phyloP scores from a whole-genome alignment of 2,329 filamentous ascomycete species.

The Calcarisporium arbuscula region DNA sequence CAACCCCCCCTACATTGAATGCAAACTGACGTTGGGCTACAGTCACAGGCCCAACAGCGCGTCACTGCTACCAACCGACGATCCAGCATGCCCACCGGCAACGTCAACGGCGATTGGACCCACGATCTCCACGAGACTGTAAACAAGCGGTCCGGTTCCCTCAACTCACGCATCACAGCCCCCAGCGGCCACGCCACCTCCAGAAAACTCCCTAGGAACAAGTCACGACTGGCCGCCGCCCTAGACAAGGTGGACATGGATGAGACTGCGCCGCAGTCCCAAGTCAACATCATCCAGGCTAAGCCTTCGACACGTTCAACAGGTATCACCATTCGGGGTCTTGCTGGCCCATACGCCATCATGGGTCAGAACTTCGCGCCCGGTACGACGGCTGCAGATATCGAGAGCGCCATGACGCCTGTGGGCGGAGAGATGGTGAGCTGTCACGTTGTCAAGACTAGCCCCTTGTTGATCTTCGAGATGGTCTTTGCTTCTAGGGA shows the following conservation, averaged over 20 bases:
- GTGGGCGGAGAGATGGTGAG: slow-evolving; percentile 62
- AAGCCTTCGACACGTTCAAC: slow-evolving; percentile 16
- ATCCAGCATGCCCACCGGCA: slow-evolving; percentile 36
- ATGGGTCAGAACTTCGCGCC: slow-evolving; percentile 77
- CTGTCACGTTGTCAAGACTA: slow-evolving; percentile 61
- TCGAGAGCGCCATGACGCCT: slow-evolving; percentile 73
- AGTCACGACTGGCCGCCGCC: slow-evolving; percentile 37
- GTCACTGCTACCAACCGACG: slow-evolving; percentile 21
- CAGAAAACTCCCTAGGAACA: slow-evolving; percentile 11
- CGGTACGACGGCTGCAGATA: slow-evolving; percentile 75
- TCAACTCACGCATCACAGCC: slow-evolving; percentile 40
- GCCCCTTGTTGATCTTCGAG: slow-evolving; percentile 70
- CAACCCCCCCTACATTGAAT: neutral
- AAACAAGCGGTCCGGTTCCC: slow-evolving; percentile 30
- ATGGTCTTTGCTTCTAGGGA: slow-evolving; percentile 67
- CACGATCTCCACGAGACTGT: slow-evolving; percentile 58
- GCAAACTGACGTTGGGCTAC: neutral
- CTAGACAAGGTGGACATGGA: slow-evolving; percentile 33
- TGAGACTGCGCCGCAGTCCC: slow-evolving; percentile 21
- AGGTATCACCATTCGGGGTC: slow-evolving; percentile 66
- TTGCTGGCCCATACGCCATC: slow-evolving; percentile 64
- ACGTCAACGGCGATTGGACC: slow-evolving; percentile 63
- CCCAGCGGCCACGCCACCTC: slow-evolving; percentile 22
- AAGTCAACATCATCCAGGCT: slow-evolving; percentile 27
- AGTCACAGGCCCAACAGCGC: slow-evolving; percentile 19